These are phyloP conservation scores for Pistacia vera DNA, from an alignment of 345 rosid genomes.

Conservation along the genomic window DNA sequence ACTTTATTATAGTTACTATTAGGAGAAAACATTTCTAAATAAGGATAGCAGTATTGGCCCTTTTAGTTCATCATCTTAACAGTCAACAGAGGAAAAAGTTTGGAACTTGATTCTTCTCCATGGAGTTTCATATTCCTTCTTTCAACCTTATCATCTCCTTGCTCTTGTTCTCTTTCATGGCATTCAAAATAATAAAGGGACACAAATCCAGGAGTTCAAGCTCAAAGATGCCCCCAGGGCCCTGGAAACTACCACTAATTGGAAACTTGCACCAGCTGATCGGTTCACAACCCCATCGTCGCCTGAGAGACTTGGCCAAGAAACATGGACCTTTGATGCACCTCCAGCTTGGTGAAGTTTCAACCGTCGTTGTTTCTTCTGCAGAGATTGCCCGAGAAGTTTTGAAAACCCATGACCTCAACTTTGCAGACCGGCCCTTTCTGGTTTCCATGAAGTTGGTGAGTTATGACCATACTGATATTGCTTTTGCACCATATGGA, in stretches of 20 bases:
- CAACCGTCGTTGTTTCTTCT: slow-evolving; percentile 30
- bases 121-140: slow-evolving; percentile 22
- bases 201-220: not conserved
- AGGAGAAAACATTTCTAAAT: too few species aligned
- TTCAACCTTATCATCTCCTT: too few species aligned
- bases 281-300: slow-evolving; percentile 34
- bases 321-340: slow-evolving; percentile 39
- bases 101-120: not conserved
- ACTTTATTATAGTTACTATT: too few species aligned
- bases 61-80: too few species aligned
- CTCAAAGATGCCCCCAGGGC: slow-evolving; percentile 36
- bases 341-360: slow-evolving; percentile 39
- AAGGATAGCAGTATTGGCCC: too few species aligned
- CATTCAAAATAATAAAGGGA: too few species aligned
- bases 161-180: not conserved
- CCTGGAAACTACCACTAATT: slow-evolving; percentile 18
- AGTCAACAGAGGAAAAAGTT: too few species aligned
- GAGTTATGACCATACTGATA: slow-evolving; percentile 29
- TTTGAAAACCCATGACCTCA: slow-evolving; percentile 30
- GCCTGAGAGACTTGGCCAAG: not conserved
- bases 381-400: slow-evolving; percentile 30
- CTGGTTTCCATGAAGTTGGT: slow-evolving; percentile 11
- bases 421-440: slow-evolving; percentile 35
- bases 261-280: slow-evolving; percentile 8
- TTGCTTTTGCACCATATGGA: slow-evolving; percentile 33